Conservation (phyloP, 2,329 filamentous ascomycete species). For the Penicillium sp. region DNA sequence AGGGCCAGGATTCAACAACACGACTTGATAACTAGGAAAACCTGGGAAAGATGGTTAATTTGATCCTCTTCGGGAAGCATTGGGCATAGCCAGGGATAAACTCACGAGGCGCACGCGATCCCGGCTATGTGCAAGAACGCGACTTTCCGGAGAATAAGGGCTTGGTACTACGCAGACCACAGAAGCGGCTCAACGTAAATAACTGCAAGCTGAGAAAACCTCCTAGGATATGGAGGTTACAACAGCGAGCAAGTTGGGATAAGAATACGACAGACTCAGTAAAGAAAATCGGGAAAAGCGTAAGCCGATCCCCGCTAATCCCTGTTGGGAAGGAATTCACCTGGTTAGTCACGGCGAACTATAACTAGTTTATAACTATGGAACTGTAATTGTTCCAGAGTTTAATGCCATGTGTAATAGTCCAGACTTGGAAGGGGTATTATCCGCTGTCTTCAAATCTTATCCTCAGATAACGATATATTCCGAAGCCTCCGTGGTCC, state of each 20-base stretch:
- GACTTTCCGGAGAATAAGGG: not conserved
- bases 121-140: not conserved
- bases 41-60: not conserved
- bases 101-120: slow-evolving; percentile 22
- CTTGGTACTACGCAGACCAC: not conserved
- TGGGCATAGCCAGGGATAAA: slow-evolving; percentile 18
- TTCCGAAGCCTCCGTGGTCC: no score
- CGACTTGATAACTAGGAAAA: not conserved
- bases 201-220: not conserved
- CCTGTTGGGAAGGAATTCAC: not conserved
- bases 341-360: not conserved
- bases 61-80: not conserved
- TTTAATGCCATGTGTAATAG: no score
- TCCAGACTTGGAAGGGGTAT: no score
- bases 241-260: not conserved
- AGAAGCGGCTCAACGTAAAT: not conserved
- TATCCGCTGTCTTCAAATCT: no score
- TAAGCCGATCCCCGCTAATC: not conserved
- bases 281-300: not conserved
- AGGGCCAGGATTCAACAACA: not conserved
- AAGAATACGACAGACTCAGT: not conserved
- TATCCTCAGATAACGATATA: no score
- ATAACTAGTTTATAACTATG: not conserved
- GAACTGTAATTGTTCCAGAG: not conserved
- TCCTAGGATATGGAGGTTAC: not conserved